phyloP scores from a whole-genome alignment of 164 flowering plant species.

The Umbellularia californica region DNA sequence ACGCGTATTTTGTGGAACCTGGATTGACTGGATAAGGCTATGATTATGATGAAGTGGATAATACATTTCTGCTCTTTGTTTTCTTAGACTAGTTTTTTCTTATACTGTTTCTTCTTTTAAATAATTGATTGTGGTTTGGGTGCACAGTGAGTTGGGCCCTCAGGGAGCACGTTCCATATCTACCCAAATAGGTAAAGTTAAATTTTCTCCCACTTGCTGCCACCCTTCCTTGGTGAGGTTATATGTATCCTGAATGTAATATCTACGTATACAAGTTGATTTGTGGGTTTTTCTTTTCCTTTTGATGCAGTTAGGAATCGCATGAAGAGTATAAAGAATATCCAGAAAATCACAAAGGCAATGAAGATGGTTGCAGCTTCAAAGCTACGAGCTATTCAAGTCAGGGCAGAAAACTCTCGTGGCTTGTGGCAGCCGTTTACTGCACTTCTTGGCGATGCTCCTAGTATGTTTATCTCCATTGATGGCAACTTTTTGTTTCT shows the following conservation, averaged over 20 bases:
- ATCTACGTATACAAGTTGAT: background rate
- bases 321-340: slow-evolving; percentile 95
- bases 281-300: slow-evolving; percentile 1
- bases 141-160: slow-evolving; percentile 57
- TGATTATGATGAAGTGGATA: too few relatives aligned
- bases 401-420: slow-evolving; percentile 89
- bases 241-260: background rate
- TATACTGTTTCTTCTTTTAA: background rate
- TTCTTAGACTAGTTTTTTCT: background rate
- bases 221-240: slow-evolving; percentile 5
- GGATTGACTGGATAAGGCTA: too few relatives aligned
- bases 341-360: slow-evolving; percentile 98
- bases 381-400: slow-evolving; percentile 82
- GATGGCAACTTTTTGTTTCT: background rate
- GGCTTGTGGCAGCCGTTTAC: slow-evolving; percentile 98
- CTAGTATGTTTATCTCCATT: slow-evolving; percentile 49
- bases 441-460: slow-evolving; percentile 89
- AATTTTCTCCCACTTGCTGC: background rate
- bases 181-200: slow-evolving; percentile 75
- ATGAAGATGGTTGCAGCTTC: slow-evolving; percentile 99
- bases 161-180: slow-evolving; percentile 73
- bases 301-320: slow-evolving; percentile 73
- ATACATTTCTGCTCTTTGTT: too few relatives aligned
- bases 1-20: too few relatives aligned
- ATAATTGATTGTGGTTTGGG: slow-evolving; percentile 4